A percentile compares a stretch with the other conserved stretches of the same genome.
phyloP scores from a whole-genome alignment of 192 early-diverging fungal genomes.

The Haplosporangium gracile region DNA sequence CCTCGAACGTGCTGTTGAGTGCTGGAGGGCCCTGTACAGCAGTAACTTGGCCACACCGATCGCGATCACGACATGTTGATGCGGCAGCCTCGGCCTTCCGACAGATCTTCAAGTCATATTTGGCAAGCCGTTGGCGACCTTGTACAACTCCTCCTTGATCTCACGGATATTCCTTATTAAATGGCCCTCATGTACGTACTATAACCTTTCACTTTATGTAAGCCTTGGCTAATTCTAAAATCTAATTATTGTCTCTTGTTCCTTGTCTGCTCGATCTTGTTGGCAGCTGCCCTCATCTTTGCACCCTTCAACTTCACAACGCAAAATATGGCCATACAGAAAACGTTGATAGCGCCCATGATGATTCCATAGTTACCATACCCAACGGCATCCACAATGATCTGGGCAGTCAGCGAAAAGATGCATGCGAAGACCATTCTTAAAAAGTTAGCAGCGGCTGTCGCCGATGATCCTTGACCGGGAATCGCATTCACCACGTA shows the following conservation, averaged over 20 bases:
- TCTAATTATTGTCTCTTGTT: no score
- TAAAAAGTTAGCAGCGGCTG: slow-evolving; percentile 48
- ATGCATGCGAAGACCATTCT: slow-evolving; percentile 55
- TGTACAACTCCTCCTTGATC: slow-evolving; percentile 17
- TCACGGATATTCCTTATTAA: no score
- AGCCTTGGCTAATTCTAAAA: no score
- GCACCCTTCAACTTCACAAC: slow-evolving; percentile 54
- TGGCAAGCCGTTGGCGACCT: slow-evolving; percentile 5
- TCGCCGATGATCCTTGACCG: slow-evolving; percentile 53
- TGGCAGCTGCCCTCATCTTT: slow-evolving; percentile 32
- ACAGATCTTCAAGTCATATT: slow-evolving; percentile 13
- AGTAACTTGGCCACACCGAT: no score
- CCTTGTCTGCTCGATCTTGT: background rate
- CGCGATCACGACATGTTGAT: slow-evolving; percentile 13
- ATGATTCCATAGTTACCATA: slow-evolving; percentile 47
- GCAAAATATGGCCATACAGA: slow-evolving; percentile 25
- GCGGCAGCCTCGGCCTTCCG: background rate
- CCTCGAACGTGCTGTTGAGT: no score
- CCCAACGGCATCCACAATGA: slow-evolving; percentile 45
- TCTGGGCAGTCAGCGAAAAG: slow-evolving; percentile 42
- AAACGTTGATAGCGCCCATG: slow-evolving; percentile 35
- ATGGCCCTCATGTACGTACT: no score
- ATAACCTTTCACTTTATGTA: no score
- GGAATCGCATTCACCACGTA: slow-evolving; percentile 56
- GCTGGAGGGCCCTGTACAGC: no score